A percentile compares a stretch with the other conserved stretches of the same genome.
Conservation (phyloP, 1,139 yeast species). For the Blastobotrys raffinosifermentans region DNA sequence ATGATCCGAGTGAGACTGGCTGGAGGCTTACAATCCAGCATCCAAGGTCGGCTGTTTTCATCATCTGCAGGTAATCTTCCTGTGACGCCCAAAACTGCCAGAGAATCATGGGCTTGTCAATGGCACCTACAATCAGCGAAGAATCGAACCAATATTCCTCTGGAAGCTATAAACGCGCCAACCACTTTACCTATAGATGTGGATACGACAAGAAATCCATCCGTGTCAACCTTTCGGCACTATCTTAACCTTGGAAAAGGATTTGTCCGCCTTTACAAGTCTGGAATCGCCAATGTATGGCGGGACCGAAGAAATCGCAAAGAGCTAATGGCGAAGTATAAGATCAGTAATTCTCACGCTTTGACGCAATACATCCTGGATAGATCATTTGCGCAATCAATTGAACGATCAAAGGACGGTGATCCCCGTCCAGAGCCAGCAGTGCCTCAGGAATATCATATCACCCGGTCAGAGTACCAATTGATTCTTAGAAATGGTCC, state of each 20-base stretch:
- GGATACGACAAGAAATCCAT: slow-evolving; percentile 10
- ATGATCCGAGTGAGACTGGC: too few relatives aligned
- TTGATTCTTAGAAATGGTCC: slow-evolving; percentile 50
- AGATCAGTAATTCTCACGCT: slow-evolving; percentile 16
- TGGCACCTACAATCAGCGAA: too few relatives aligned
- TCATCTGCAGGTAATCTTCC: too few relatives aligned
- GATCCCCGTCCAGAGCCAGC: slow-evolving; percentile 1
- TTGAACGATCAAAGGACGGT: slow-evolving; percentile 11
- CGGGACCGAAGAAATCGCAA: slow-evolving; percentile 21
- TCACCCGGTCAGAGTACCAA: slow-evolving; percentile 53
- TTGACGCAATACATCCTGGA: slow-evolving; percentile 28
- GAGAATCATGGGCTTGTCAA: too few relatives aligned
- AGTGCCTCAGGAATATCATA: slow-evolving; percentile 14
- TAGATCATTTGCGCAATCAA: slow-evolving; percentile 21
- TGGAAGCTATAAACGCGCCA: slow-evolving; percentile 19
- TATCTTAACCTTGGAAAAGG: slow-evolving; percentile 26
- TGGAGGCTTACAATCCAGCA: too few relatives aligned
- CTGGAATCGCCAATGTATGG: slow-evolving; percentile 34
- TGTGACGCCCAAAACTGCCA: too few relatives aligned
- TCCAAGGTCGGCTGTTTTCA: too few relatives aligned
- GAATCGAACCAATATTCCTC: too few relatives aligned
- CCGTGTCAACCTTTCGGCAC: slow-evolving; percentile 12
- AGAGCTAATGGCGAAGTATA: slow-evolving; percentile 16
- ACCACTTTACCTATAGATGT: slow-evolving; percentile 22
- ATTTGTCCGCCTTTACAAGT: slow-evolving; percentile 29